Conservation (phyloP, 352 stramenopile genomes). For the Pelagophyceae sp. region DNA sequence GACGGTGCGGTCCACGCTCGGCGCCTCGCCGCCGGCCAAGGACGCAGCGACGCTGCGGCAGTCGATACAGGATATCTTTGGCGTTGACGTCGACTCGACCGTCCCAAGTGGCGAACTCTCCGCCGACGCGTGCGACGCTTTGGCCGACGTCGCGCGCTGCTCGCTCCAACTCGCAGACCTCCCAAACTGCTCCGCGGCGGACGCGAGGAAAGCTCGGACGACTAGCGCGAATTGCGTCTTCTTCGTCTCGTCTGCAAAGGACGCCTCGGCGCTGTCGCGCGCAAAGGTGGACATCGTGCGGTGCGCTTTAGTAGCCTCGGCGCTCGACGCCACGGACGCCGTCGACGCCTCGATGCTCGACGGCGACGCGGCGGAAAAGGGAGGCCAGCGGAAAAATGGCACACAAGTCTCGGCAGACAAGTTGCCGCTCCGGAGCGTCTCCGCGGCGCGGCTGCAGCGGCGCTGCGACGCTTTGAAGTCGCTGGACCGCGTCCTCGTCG, state of each 20-base stretch:
- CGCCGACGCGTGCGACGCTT: background rate
- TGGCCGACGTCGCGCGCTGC: background rate
- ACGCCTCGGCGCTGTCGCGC: conserved; percentile 2
- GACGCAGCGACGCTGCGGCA: background rate
- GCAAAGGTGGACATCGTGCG: conserved; percentile 21
- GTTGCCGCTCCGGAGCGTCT: conserved; percentile 38
- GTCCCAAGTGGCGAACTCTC: background rate
- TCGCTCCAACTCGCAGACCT: background rate
- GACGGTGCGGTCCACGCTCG: background rate
- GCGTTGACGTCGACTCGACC: background rate
- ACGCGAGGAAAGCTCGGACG: background rate
- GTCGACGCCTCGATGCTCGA: conserved; percentile 10
- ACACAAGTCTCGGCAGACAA: conserved; percentile 20
- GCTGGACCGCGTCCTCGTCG: conserved; percentile 62
- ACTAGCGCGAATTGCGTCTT: background rate
- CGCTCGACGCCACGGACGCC: conserved; percentile 18
- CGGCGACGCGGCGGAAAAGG: background rate
- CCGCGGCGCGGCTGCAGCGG: conserved; percentile 40
- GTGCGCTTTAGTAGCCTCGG: conserved; percentile 6
- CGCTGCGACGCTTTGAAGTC: conserved; percentile 61
- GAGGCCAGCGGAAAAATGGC: background rate
- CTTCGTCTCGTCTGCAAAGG: background rate
- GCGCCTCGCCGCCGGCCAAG: background rate
- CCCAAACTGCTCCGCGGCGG: background rate
- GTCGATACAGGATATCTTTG: background rate